Conservation (phyloP, 208 protist species). For the Trichomonas gallinae region DNA sequence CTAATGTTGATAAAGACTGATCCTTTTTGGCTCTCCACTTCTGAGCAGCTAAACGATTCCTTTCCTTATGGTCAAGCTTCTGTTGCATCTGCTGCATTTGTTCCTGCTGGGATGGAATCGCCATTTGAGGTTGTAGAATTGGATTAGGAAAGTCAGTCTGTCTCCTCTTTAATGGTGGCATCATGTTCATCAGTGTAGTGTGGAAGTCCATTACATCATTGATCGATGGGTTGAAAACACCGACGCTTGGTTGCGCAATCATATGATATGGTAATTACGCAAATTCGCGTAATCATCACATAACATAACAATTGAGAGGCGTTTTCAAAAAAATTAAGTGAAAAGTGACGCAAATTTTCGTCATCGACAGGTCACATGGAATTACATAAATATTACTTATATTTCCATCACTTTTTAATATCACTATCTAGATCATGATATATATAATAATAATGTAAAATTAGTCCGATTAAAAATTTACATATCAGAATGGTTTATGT, state of each 20-base stretch:
- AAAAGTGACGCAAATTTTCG: background rate
- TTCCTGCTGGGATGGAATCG: background rate
- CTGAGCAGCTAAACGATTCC: background rate
- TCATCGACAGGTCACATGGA: background rate
- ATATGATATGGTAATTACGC: background rate
- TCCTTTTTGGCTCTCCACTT: conserved; percentile 6
- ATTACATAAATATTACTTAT: background rate
- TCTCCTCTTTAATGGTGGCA: background rate
- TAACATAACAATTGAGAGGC: background rate
- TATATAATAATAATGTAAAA: too few species aligned
- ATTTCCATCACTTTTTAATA: background rate
- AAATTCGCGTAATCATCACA: background rate
- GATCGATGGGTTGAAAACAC: background rate
- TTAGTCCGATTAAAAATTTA: too few species aligned
- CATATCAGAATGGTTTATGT: too few species aligned
- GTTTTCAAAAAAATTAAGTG: background rate
- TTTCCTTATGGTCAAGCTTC: background rate
- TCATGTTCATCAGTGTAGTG: background rate
- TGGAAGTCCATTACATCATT: background rate
- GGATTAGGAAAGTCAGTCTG: background rate
- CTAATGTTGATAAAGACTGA: background rate
- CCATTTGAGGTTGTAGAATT: background rate
- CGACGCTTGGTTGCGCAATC: background rate
- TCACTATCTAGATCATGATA: too few species aligned
- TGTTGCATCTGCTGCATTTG: background rate